Conservation (phyloP, 2,329 filamentous ascomycete genomes). For the Scytalidium sp. region DNA sequence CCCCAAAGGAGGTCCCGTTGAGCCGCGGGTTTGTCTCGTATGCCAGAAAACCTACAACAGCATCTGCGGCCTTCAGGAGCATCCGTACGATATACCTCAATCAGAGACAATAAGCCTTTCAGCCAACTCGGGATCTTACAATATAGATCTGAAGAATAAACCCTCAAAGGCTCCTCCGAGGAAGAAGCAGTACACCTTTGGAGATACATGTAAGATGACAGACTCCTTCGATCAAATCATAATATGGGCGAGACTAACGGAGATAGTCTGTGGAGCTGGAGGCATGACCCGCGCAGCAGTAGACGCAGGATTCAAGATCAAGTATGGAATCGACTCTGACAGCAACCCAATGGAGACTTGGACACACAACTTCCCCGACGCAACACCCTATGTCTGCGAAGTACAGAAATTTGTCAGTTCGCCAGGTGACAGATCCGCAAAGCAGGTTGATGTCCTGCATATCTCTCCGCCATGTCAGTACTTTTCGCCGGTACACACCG, state of each 20-base stretch:
- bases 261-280: slow-evolving; percentile 63
- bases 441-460: slow-evolving; percentile 64
- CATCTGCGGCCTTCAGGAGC: background rate
- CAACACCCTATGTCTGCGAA: slow-evolving; percentile 1
- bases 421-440: background rate
- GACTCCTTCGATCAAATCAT: background rate
- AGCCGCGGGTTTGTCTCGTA: background rate
- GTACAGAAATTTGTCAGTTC: background rate
- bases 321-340: slow-evolving; percentile 62
- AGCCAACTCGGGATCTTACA: too few species aligned
- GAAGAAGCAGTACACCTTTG: slow-evolving; percentile 11
- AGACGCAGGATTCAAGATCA: slow-evolving; percentile 54
- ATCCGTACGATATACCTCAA: background rate
- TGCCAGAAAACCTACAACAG: background rate
- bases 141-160: too few species aligned
- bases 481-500: slow-evolving; percentile 69
- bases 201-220: slow-evolving; percentile 17
- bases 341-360: slow-evolving; percentile 17
- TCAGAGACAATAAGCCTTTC: too few species aligned
- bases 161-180: too few species aligned
- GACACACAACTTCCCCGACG: slow-evolving; percentile 20
- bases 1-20: slow-evolving; percentile 8
- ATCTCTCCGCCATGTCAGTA: slow-evolving; percentile 75
- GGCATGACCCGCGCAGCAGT: slow-evolving; percentile 65
- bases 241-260: background rate